A percentile compares a stretch with the other conserved stretches of the same genome.
Conservation (phyloP, 495 filamentous ascomycete species). For the Penicillium egyptiacum region DNA sequence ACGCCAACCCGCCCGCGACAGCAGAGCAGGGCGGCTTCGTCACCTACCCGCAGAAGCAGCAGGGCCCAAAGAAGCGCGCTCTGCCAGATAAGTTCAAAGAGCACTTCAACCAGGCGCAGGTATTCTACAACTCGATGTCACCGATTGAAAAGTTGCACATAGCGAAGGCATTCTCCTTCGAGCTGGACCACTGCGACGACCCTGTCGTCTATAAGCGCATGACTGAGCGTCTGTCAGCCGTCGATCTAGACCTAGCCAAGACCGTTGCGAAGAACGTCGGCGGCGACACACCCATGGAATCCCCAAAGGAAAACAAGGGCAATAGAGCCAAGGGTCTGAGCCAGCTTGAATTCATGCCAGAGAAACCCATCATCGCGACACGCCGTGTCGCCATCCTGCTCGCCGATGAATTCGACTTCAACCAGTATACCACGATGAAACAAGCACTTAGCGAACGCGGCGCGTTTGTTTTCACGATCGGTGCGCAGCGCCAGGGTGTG, state of each 20-base stretch:
- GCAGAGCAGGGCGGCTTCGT: conserved; percentile 63
- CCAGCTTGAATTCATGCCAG: conserved; percentile 65
- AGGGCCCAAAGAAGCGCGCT: conserved; percentile 67
- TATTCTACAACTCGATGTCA: conserved; percentile 82
- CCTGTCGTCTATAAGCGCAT: conserved; percentile 75
- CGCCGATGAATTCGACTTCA: conserved; percentile 74
- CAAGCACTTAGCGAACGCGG: conserved; percentile 57
- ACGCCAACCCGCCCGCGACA: conserved; percentile 59
- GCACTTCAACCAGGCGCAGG: conserved; percentile 61
- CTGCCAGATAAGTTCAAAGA: conserved; percentile 79
- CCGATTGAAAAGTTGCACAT: conserved; percentile 70
- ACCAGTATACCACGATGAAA: conserved; percentile 63
- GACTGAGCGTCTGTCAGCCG: conserved; percentile 65
- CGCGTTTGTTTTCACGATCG: conserved; percentile 73
- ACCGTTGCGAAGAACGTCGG: conserved; percentile 69
- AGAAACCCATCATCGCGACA: conserved; percentile 63
- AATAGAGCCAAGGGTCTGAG: conserved; percentile 62
- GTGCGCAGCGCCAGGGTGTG: conserved; percentile 54
- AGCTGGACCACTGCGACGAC: conserved; percentile 89
- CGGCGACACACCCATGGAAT: conserved; percentile 56
- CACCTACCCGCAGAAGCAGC: conserved; percentile 64
- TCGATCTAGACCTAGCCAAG: conserved; percentile 71
- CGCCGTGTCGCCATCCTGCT: conserved; percentile 77
- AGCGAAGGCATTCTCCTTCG: conserved; percentile 70
- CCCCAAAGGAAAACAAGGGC: conserved; percentile 61